phyloP scores from a whole-genome alignment of 257 asterid species.

The Solanum sitiens region DNA sequence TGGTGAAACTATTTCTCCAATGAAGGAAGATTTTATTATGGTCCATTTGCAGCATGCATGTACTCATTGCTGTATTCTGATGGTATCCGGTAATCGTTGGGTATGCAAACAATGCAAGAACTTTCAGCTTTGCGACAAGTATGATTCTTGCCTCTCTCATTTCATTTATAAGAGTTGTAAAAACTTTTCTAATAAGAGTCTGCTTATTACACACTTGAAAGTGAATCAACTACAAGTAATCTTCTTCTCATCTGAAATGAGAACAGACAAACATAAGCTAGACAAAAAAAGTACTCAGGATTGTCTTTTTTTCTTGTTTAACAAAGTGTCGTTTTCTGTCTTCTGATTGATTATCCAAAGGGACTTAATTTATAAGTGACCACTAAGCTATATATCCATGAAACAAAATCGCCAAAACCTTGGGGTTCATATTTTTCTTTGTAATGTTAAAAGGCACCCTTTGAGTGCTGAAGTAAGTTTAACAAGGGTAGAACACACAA shows the following conservation, averaged over 20 bases:
- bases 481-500: not conserved
- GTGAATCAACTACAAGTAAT: not conserved
- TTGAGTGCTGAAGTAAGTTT: not conserved
- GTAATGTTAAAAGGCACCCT: not conserved
- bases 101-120: slow-evolving; percentile 79
- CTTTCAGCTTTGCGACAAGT: slow-evolving; percentile 86
- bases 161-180: not conserved
- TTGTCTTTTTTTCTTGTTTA: not conserved
- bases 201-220: not conserved
- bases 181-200: not conserved
- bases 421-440: not conserved
- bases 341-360: not conserved
- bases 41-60: slow-evolving; percentile 92
- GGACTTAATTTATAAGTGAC: not conserved
- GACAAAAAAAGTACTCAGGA: not conserved
- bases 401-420: not conserved
- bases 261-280: not conserved
- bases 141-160: slow-evolving; percentile 10
- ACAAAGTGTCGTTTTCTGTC: not conserved
- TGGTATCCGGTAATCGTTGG: slow-evolving; percentile 92
- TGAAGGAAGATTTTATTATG: slow-evolving; percentile 99
- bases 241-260: not conserved
- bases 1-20: slow-evolving; percentile 86
- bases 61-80: slow-evolving; percentile 80
- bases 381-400: not conserved